phyloP scores from a whole-genome alignment of 139 green algal genomes.

The Spirogloea muscicola region DNA sequence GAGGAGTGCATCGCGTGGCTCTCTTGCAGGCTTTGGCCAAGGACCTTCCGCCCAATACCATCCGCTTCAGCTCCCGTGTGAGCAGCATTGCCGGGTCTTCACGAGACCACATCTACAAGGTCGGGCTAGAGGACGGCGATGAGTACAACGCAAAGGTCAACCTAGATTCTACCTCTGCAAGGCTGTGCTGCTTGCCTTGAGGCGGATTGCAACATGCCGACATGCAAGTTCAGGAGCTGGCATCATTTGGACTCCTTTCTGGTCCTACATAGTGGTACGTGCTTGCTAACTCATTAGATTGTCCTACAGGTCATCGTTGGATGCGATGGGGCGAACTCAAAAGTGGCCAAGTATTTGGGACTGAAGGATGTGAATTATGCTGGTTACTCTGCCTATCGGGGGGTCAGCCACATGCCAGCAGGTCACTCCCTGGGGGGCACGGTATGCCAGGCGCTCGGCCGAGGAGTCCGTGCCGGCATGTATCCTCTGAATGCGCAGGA shows the following conservation, averaged over 20 bases:
- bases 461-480: constrained; percentile 43
- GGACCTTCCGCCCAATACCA: constrained; percentile 34
- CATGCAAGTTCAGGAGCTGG: background rate
- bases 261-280: background rate
- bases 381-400: constrained; percentile 41
- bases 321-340: constrained; percentile 40
- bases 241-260: background rate
- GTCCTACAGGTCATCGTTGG: constrained; percentile 44
- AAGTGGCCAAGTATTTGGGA: constrained; percentile 29
- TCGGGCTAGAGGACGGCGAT: constrained; percentile 20
- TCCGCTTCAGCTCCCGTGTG: constrained; percentile 31
- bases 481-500: constrained; percentile 41
- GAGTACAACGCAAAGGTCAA: background rate
- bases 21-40: constrained; percentile 22
- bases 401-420: constrained; percentile 24
- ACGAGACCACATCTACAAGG: constrained; percentile 6
- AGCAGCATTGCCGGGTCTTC: background rate
- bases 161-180: constrained; percentile 2
- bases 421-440: background rate
- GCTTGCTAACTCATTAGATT: background rate
- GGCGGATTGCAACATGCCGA: background rate
- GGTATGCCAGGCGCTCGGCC: constrained; percentile 16
- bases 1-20: constrained; percentile 2
- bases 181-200: background rate
- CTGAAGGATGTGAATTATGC: constrained; percentile 38